Percentiles rank a stretch among this genome's conserved stretches.
Conservation (phyloP, 2,329 filamentous ascomycete species). For the Apiospora saccharicola region DNA sequence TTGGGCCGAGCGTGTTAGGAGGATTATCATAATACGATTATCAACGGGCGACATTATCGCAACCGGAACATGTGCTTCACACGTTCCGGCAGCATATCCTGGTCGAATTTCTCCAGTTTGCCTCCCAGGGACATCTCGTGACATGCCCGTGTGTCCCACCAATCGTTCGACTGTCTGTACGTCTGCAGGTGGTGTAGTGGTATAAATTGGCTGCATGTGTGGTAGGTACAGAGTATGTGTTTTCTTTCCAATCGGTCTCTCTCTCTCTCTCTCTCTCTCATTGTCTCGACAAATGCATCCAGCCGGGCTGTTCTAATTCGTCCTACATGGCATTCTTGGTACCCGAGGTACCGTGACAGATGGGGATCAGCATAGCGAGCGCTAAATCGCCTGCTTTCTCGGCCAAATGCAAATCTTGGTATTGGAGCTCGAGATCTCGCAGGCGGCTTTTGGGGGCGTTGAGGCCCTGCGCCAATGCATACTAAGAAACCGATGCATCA, state of each 20-base stretch:
- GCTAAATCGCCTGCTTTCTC: slow-evolving; percentile 6
- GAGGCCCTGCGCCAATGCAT: slow-evolving; percentile 8
- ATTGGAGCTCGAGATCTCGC: slow-evolving; percentile 14
- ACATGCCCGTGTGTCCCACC: not conserved
- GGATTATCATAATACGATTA: not conserved
- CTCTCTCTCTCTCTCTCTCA: not conserved
- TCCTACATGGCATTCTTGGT: not conserved
- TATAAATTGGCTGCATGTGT: too few relatives aligned
- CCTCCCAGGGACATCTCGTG: not conserved
- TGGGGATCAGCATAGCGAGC: not conserved
- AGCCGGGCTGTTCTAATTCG: not conserved
- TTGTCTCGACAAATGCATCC: too few relatives aligned
- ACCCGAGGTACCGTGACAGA: not conserved
- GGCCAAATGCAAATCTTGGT: slow-evolving; percentile 21
- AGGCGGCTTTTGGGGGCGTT: slow-evolving; percentile 11
- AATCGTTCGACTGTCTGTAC: not conserved
- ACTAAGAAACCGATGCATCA: not conserved
- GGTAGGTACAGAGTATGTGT: too few relatives aligned
- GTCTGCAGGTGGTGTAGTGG: not conserved
- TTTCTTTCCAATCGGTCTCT: not conserved
- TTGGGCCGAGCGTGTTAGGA: not conserved
- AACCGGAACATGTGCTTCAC: slow-evolving; percentile 2
- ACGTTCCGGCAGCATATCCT: not conserved
- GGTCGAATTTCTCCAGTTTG: not conserved
- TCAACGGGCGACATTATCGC: not conserved